Evolutionary conservation across 805 yeast species (phyloP).

Genomic region (Nakazawaea holstii): DNA sequence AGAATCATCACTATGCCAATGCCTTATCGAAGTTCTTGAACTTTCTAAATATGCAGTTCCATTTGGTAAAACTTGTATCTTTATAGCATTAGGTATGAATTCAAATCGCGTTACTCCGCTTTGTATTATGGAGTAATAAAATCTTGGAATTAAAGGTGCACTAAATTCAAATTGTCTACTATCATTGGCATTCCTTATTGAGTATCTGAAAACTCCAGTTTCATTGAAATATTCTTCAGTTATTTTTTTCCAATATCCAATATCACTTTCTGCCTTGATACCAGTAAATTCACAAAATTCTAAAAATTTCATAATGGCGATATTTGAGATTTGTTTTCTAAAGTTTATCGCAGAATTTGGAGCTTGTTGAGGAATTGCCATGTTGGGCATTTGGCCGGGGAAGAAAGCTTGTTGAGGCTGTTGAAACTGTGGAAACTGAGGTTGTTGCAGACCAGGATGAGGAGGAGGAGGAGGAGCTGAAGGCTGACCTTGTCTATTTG

Average conservation of each 20-base stretch:
- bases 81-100: slow-evolving; percentile 39
- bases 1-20: slow-evolving; percentile 66
- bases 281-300: slow-evolving; percentile 14
- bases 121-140: slow-evolving; percentile 45
- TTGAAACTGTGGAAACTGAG: no score
- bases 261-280: slow-evolving; percentile 16
- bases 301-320: slow-evolving; percentile 15
- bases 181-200: slow-evolving; percentile 38
- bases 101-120: slow-evolving; percentile 50
- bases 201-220: slow-evolving; percentile 40
- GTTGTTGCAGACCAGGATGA: no score
- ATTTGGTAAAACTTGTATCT: slow-evolving; percentile 47
- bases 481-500: no score
- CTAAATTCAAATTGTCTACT: slow-evolving; percentile 59
- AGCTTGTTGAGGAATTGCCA: not conserved
- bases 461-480: no score
- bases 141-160: slow-evolving; percentile 58
- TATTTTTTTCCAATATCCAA: slow-evolving; percentile 45
- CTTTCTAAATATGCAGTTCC: slow-evolving; percentile 52
- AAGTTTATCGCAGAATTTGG: slow-evolving; percentile 9
- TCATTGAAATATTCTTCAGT: slow-evolving; percentile 49
- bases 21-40: slow-evolving; percentile 40
- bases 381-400: not conserved
- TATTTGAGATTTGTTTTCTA: slow-evolving; percentile 15
- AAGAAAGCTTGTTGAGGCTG: no score